Conservation (phyloP, 2,329 filamentous ascomycete genomes). For the Ophiostoma novo-ulmi region DNA sequence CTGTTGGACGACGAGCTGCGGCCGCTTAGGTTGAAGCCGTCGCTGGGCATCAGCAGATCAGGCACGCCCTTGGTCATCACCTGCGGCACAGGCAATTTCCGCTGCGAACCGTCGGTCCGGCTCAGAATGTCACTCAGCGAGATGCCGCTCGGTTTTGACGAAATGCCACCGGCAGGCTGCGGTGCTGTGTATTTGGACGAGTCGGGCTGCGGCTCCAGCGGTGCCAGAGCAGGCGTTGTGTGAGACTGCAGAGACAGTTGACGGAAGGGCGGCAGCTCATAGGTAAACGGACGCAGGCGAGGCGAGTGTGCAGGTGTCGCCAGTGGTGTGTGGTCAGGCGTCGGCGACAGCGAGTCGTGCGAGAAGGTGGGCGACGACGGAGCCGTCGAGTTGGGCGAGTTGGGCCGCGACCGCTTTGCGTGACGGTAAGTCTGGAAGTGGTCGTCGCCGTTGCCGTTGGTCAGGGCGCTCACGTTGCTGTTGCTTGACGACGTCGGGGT, state of each 20-base stretch:
- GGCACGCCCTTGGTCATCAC: constrained; percentile 77
- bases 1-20: constrained; percentile 74
- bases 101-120: constrained; percentile 75
- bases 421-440: constrained; percentile 67
- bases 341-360: constrained; percentile 90
- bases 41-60: constrained; percentile 67
- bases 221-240: constrained; percentile 52
- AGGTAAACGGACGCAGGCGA: constrained; percentile 71
- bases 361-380: constrained; percentile 96
- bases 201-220: constrained; percentile 54
- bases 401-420: constrained; percentile 84
- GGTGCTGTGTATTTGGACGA: constrained; percentile 36
- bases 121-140: constrained; percentile 91
- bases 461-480: not conserved
- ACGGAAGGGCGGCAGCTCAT: constrained; percentile 80
- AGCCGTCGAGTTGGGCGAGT: constrained; percentile 90
- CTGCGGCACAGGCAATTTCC: constrained; percentile 87
- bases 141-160: constrained; percentile 59
- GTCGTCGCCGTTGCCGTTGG: constrained; percentile 56
- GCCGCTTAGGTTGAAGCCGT: constrained; percentile 65
- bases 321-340: constrained; percentile 96
- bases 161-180: constrained; percentile 44
- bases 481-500: constrained; percentile 17
- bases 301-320: constrained; percentile 94
- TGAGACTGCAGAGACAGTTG: constrained; percentile 48